Base-by-base conservation (phyloP, 208 protist genomes). In the Trypanosoma boissoni region DNA sequence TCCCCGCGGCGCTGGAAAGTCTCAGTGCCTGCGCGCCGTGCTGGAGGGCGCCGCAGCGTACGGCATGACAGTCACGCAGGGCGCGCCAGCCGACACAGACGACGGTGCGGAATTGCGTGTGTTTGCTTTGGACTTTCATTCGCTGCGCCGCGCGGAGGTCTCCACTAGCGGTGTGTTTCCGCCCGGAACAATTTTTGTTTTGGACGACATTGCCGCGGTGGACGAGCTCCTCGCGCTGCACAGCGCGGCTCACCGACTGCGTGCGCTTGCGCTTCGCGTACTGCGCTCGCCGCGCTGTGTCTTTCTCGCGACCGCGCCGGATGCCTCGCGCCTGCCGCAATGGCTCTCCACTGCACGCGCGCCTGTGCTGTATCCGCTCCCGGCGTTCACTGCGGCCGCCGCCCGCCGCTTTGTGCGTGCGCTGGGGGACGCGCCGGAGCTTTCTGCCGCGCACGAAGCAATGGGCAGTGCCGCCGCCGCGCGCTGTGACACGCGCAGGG, bases 151-250 rank as follows among this genome's bases (percentile, higher is more conserved):
- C 44, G 29, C 10, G 54, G 21, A 0, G 8, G 20, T 18, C 34
- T 29, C 34, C 7, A 18, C 24, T n/a, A 36, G 14, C 26, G n/a
- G 20, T 8, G 16, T 12, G 16, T 44, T 72, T 1, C 49, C 55
- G 1, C 64, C 51, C 3, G 64, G 72, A 18, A 80, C 80, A 1
- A 65, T 89, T 24, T 28, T 92, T 2, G 53, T 92, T 6, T 55
- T 81, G 21, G 86, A 92, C 48, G 80, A 89, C 44, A 51, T 88
- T 16, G 69, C 74, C 14, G 48, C 76, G 8, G 58, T 88, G 20
- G 78, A 71, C 51, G 24, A 56, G 20, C 74, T 92, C 28, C 73
- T 72, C 43, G 26, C 41, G 27, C 55, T 80, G 16, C 72, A 80
- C 29, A 53, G 41, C 3, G 36, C 68, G 21, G 48, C 63, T 3